Base-by-base conservation (phyloP, 106 monocot genomes). In the Xerophyta viscosa region DNA sequence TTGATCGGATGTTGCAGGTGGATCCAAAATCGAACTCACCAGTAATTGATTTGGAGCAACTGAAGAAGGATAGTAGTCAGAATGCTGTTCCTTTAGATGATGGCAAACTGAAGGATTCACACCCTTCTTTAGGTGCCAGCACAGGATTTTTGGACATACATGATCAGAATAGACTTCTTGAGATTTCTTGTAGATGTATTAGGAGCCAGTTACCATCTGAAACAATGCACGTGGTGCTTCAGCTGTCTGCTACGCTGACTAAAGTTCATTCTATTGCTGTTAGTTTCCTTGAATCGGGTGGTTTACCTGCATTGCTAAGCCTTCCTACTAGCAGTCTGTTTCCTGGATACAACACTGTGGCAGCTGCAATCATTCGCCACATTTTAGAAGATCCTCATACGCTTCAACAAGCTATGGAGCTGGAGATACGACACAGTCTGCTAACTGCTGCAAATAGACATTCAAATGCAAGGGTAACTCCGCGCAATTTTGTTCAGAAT, bases 391-490 rank as follows among this genome's bases (percentile, higher is more conserved):
- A 99, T 60, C 80, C 98, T 2, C 70, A 90, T 46, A 99, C 98
- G 30, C 82, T 99, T 39, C 98, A 99, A 64, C 98, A 99, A 62
- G 86, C 86, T 22, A 99, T 99, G 98, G 98, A 99, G 62, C 66
- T 83, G 60, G 98, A 99, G 63, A 99, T 99, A 50, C 78, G 90
- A 1, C 90, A 91, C 48, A 82, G 72, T 69, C 82, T 99, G 37
- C 14, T 82, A 9, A 67, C 90, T 37, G 74, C 79, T 29, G 31
- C 90, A 50, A 82, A 57, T 61, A 79, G 98, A 57, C 81, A 91
- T 69, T 72, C 79, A 52, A 99, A 77, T 80, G 67, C 75, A 37
- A 71, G 98, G 54, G 68, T 99, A 33, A 77, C 86, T 3, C 79
- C 86, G 13, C 75, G 80, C 4, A 99, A 62, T 64, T 99, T 99